Percentiles rank a stretch among this genome's conserved stretches.
Conservation (phyloP, 176 grass and related monocot genomes). For the Oryza nivara region DNA sequence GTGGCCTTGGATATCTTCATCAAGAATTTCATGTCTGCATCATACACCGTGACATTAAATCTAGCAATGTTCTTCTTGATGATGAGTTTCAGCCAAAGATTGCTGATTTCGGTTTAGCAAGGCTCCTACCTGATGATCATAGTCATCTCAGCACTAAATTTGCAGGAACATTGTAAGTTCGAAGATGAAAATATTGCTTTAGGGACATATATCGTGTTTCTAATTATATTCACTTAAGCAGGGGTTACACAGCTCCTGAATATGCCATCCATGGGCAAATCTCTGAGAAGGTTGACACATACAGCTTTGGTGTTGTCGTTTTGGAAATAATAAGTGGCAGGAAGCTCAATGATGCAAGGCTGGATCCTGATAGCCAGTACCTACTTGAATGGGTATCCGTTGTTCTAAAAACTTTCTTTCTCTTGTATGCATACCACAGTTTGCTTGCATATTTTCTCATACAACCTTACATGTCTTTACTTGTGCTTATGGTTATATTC, state of each 20-base stretch:
- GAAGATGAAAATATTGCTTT: conserved; percentile 31
- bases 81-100: conserved; percentile 76
- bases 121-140: conserved; percentile 77
- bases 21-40: conserved; percentile 86
- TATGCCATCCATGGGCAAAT: conserved; percentile 87
- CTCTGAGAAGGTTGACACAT: conserved; percentile 84
- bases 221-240: conserved; percentile 43
- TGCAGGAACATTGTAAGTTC: conserved; percentile 86
- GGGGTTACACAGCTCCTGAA: conserved; percentile 88
- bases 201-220: background rate
- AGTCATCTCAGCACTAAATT: conserved; percentile 89
- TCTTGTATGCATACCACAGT: conserved; percentile 12
- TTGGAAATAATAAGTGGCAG: conserved; percentile 87
- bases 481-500: background rate
- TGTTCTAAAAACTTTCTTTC: conserved; percentile 25
- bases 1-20: conserved; percentile 81
- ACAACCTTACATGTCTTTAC: conserved; percentile 17
- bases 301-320: conserved; percentile 77
- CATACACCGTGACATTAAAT: conserved; percentile 91
- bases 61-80: conserved; percentile 81
- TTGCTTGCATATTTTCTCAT: conserved; percentile 27
- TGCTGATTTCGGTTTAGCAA: conserved; percentile 79
- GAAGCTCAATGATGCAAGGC: conserved; percentile 71
- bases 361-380: conserved; percentile 70
- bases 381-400: conserved; percentile 82